Evolutionary conservation across 495 filamentous ascomycete genomes (phyloP).

Genomic region (Penicillium paxilli): DNA sequence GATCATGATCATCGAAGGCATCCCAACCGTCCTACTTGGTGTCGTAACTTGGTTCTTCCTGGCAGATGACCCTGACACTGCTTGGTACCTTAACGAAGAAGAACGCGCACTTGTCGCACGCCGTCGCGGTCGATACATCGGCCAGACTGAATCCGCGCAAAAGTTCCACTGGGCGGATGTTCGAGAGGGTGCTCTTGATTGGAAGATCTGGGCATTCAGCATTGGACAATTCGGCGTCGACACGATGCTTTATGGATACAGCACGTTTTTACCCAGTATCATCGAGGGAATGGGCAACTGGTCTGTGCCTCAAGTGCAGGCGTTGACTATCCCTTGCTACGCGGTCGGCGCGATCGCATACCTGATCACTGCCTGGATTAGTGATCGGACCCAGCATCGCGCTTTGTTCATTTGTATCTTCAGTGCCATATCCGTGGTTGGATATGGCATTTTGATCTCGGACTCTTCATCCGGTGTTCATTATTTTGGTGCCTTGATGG

Average conservation of each 20-base stretch:
- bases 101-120: slow-evolving; percentile 54
- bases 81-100: slow-evolving; percentile 59
- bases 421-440: slow-evolving; percentile 59
- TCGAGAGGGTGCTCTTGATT: slow-evolving; percentile 53
- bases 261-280: slow-evolving; percentile 77
- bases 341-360: slow-evolving; percentile 66
- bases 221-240: slow-evolving; percentile 66
- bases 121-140: slow-evolving; percentile 50
- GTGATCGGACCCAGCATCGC: slow-evolving; percentile 61
- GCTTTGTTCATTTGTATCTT: slow-evolving; percentile 61
- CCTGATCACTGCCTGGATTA: slow-evolving; percentile 59
- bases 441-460: slow-evolving; percentile 66
- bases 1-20: slow-evolving; percentile 69
- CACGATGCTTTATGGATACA: slow-evolving; percentile 76
- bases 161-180: slow-evolving; percentile 60
- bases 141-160: slow-evolving; percentile 59
- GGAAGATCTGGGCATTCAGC: slow-evolving; percentile 69
- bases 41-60: slow-evolving; percentile 61
- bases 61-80: slow-evolving; percentile 63
- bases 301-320: slow-evolving; percentile 62
- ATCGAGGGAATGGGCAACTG: slow-evolving; percentile 67
- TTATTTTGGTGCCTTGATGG: slow-evolving; percentile 71
- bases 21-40: slow-evolving; percentile 66
- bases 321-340: slow-evolving; percentile 79
- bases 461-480: slow-evolving; percentile 59